Evolutionary conservation across 169 alveolate genomes (phyloP).

Genomic region (Cryptosporidium sp.): DNA sequence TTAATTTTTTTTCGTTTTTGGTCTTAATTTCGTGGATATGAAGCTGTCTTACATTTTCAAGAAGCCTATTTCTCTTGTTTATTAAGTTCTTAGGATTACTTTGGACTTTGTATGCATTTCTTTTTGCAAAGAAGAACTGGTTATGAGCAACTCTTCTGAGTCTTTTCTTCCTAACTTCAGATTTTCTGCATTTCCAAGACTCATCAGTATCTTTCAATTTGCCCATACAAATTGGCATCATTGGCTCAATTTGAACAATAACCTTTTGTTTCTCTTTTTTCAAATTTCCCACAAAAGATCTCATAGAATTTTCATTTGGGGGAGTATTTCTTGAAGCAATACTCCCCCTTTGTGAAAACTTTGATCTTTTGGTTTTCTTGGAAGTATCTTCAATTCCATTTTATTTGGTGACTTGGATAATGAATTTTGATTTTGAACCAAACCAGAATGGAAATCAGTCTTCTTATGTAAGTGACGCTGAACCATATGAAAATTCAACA

Average conservation of each 20-base stretch:
- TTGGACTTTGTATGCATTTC: background rate
- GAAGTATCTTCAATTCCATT: background rate
- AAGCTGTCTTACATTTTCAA: background rate
- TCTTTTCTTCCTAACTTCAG: background rate
- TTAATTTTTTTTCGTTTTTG: background rate
- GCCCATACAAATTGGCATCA: background rate
- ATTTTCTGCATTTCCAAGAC: background rate
- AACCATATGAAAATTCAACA: background rate
- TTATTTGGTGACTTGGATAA: background rate
- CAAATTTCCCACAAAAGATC: background rate
- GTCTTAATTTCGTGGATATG: background rate
- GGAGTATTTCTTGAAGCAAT: slow-evolving; percentile 25
- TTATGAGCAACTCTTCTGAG: background rate
- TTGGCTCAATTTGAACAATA: background rate
- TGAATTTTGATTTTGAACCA: background rate
- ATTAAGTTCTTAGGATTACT: background rate
- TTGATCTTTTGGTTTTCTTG: background rate
- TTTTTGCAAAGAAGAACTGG: background rate
- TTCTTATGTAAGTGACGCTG: background rate
- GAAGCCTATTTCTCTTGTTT: slow-evolving; percentile 1
- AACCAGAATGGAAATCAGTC: background rate
- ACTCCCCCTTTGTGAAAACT: slow-evolving; percentile 63
- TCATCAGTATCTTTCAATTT: background rate
- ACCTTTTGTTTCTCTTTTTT: background rate
- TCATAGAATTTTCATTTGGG: slow-evolving; percentile 27